Evolutionary conservation across 129 eudicot genomes (phyloP), one percentile per base, ranked within the genome.

Genomic region (Deinandra increscens): DNA sequence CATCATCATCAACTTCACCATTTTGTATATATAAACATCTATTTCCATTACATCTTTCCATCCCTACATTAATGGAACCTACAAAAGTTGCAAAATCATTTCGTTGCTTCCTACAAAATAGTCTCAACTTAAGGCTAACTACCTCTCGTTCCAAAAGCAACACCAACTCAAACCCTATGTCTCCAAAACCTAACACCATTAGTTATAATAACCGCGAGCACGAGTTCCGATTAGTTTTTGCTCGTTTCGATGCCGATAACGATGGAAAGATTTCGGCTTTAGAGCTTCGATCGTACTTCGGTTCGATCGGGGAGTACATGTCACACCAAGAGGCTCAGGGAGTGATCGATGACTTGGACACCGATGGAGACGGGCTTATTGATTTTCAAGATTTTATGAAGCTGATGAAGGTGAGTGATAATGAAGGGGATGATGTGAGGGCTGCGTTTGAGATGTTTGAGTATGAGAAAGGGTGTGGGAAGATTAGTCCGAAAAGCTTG

Each of bases 381-480:
- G 86, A 86, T 63, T 86, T 84, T 19, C 61, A 72, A 13, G 93
- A 89, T 78, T 86, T 89, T 76, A 56, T 79, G 76, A 72, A 70
- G 67, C 59, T 81, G 31, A 80, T 89, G 90, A 78, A 63, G 17
- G 75, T 7, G 68, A 68, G 74, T 11, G 79, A 73, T 11, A 77
- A 73, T n/a, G 78, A 56, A 7, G 63, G 60, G 1, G 91, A 80
- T 60, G 88, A 83, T 34, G 50, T 89, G 66, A 89, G 80, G 80
- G 85, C 83, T 3, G 96, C 88, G 9, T 86, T 89, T 67, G 93
- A 82, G 78, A 84, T 69, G 79, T 89, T 81, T 50, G 96, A 89
- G 71, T 55, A 79, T 14, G 86, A 89, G 74, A 89, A 86, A 72
- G 96, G 96, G 77, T 84, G 81, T 4, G 96, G 93, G 1, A 64